These are phyloP conservation scores for Geopyxis carbonaria DNA, from an alignment of 495 filamentous ascomycete species.

Conservation along the genomic window DNA sequence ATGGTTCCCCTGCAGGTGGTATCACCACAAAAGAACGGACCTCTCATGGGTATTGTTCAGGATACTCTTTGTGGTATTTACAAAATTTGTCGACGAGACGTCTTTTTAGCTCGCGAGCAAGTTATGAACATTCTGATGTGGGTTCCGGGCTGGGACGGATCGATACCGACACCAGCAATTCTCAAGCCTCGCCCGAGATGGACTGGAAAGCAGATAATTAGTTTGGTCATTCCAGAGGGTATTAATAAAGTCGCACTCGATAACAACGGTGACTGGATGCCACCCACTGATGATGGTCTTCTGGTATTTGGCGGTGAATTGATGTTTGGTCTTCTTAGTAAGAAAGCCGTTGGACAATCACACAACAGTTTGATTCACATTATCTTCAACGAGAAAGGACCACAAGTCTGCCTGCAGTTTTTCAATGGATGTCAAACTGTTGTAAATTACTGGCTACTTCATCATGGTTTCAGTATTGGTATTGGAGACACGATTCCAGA, in stretches of 20 bases:
- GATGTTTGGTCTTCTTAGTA: slow-evolving; percentile 73
- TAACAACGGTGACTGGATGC: slow-evolving; percentile 37
- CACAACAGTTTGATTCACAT: slow-evolving; percentile 82
- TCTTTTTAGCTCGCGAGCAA: slow-evolving; percentile 73
- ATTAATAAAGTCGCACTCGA: slow-evolving; percentile 59
- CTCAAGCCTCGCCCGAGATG: slow-evolving; percentile 78
- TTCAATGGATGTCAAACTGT: slow-evolving; percentile 90
- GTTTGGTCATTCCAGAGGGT: slow-evolving; percentile 73
- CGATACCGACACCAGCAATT: slow-evolving; percentile 81
- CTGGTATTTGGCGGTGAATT: slow-evolving; percentile 75
- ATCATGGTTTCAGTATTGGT: slow-evolving; percentile 94
- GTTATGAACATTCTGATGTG: slow-evolving; percentile 93
- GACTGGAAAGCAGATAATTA: slow-evolving; percentile 98
- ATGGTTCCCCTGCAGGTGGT: slow-evolving; percentile 96
- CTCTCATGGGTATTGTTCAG: slow-evolving; percentile 98
- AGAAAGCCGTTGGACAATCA: slow-evolving; percentile 83
- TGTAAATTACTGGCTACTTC: slow-evolving; percentile 93
- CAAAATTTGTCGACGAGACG: slow-evolving; percentile 85
- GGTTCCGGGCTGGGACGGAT: slow-evolving; percentile 94
- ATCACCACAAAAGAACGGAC: slow-evolving; percentile 89
- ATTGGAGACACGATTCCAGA: slow-evolving; percentile 98
- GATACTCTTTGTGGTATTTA: slow-evolving; percentile 93
- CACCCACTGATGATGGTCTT: slow-evolving; percentile 61
- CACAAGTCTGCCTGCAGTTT: slow-evolving; percentile 70
- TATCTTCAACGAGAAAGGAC: slow-evolving; percentile 86